A percentile compares a stretch with the other conserved stretches of the same genome.
Conservation (phyloP, 768 basidiomycete genomes). For the Rhodotorula babjevae region DNA sequence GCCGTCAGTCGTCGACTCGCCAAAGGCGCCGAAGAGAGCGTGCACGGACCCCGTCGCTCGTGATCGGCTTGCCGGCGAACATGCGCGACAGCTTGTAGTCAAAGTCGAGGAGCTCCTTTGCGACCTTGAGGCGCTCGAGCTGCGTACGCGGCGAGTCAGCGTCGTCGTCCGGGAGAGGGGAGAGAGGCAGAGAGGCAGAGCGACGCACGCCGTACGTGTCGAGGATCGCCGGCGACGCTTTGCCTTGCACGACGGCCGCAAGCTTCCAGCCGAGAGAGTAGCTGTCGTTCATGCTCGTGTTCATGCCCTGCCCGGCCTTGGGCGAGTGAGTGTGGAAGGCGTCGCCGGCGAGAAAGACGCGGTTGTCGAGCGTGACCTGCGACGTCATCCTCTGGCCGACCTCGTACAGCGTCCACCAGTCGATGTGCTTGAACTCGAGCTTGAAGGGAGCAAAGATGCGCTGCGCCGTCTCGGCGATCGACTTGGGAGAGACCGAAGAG, state of each 20-base stretch:
- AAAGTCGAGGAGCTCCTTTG: conserved; percentile 66
- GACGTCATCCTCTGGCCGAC: conserved; percentile 39
- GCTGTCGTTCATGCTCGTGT: conserved; percentile 62
- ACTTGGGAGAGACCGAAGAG: conserved; percentile 29
- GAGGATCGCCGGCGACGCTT: conserved; percentile 54
- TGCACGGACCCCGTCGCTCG: conserved; percentile 44
- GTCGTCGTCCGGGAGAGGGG: too few species aligned
- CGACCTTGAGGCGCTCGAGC: conserved; percentile 56
- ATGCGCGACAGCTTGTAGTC: conserved; percentile 61
- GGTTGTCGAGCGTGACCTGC: conserved; percentile 26
- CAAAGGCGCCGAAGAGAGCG: neutral
- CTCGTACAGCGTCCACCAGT: conserved; percentile 42
- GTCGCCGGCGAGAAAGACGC: conserved; percentile 42
- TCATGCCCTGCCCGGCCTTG: conserved; percentile 43
- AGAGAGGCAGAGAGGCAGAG: conserved; percentile 40
- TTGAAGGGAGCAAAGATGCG: conserved; percentile 37
- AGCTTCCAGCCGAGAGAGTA: conserved; percentile 72
- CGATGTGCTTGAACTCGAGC: conserved; percentile 38
- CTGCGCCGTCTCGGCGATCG: conserved; percentile 34
- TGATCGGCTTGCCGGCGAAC: conserved; percentile 61
- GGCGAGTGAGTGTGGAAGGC: conserved; percentile 37
- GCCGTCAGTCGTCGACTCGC: neutral
- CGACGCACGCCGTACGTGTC: conserved; percentile 51
- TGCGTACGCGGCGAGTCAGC: neutral
- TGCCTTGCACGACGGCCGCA: conserved; percentile 57